phyloP scores from a whole-genome alignment of 345 rosid species.

The Eucalyptus paniculata region DNA sequence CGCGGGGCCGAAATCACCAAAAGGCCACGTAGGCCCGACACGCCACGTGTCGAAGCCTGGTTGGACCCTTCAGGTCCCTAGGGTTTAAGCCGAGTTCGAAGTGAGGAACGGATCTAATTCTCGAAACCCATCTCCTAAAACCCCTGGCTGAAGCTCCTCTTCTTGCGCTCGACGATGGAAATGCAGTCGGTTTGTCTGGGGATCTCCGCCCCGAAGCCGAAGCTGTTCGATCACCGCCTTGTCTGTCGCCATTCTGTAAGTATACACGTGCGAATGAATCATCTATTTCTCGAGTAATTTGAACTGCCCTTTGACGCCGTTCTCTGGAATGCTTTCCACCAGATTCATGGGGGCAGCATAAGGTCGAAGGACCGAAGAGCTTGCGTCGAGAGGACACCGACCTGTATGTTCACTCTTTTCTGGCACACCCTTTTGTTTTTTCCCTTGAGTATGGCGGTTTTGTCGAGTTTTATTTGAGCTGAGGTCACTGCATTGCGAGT shows the following conservation, averaged over 20 bases:
- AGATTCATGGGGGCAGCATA: conserved; percentile 17
- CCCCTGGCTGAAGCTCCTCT: neutral
- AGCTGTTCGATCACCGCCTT: neutral
- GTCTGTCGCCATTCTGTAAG: conserved; percentile 19
- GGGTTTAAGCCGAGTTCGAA: conserved; percentile 14
- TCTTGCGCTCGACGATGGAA: conserved; percentile 6
- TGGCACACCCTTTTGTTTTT: neutral
- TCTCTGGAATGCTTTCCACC: neutral
- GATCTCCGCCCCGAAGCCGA: conserved; percentile 16
- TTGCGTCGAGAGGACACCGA: neutral
- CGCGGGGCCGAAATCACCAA: neutral
- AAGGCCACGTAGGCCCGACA: neutral
- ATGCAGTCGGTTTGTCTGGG: conserved; percentile 38
- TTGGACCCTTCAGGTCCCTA: neutral
- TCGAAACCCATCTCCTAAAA: neutral
- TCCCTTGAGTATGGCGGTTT: neutral
- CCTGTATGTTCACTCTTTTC: conserved; percentile 2
- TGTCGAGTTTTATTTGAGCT: neutral
- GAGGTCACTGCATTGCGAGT: neutral
- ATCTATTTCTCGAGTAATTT: neutral
- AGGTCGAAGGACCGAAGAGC: neutral
- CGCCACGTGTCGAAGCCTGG: neutral
- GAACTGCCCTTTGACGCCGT: neutral
- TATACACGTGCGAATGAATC: neutral
- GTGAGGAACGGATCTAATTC: neutral